Base-by-base conservation (phyloP, 208 protist genomes). In the Trypanosoma scelopori region DNA sequence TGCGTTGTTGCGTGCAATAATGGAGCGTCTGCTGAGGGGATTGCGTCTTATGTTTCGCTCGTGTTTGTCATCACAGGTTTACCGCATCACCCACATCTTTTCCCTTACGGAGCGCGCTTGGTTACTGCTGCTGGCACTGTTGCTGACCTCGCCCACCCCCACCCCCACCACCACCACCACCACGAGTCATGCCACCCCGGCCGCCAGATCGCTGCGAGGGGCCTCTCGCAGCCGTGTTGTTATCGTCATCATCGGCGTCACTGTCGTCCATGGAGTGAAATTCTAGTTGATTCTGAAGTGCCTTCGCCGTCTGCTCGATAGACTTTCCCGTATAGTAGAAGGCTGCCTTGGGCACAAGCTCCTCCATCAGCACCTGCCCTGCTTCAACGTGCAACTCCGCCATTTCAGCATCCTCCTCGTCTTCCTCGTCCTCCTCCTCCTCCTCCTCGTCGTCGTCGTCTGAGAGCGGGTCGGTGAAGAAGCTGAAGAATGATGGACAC, bases 401-500 rank as follows among this genome's bases (percentile, higher is more conserved):
- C 55, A 50, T 35, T 22, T 70, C 74, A 20, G 89, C 78, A 27
- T 76, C 62, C 9, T 86, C 74, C 28, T 86, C 76, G 15, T 82
- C 80, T 5, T 81, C 82, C 25, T 71, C 72, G 15, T 69, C 39
- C 23, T 79, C 61, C 27, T 70, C 23, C 3, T 71, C 68, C 13
- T 73, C 35, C 23, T 39, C 55, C 5, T 71, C 64, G 7, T 80
- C 65, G 15, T 77, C 67, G 15, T 77, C 74, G 27, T 69, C 68
- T 23, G 63, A 51, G 39, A 84, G 67, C 18, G 87, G 89, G 16
- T 91, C 75, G 9, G 55, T 82, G 72, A 98, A 98, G 85, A 98
- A 97, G 70, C 90, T 90, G 63, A 98, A 98, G 80, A 98, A 98
- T 30, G 84, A 93, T 30, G 84, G 76, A 41, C 79, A 87, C 30